Evolutionary conservation across 2,329 filamentous ascomycete species (phyloP).

Genomic region (Didymella pomorum): DNA sequence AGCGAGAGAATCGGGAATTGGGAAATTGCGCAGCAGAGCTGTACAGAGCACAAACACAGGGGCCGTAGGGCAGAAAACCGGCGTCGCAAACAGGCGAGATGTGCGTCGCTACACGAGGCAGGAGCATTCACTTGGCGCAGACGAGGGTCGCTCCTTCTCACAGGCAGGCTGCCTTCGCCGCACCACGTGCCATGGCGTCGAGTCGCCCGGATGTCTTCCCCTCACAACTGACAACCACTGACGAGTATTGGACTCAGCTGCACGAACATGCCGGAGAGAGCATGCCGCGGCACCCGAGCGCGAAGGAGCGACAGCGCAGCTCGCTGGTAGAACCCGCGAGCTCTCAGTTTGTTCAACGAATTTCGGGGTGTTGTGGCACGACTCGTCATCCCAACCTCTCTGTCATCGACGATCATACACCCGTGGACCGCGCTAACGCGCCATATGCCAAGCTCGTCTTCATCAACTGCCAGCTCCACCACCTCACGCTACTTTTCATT

Average conservation of each 20-base stretch:
- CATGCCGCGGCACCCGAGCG: constrained; percentile 5
- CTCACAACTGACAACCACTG: not conserved
- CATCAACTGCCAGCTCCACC: constrained; percentile 18
- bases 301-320: constrained; percentile 2
- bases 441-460: constrained; percentile 15
- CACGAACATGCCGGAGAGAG: not conserved
- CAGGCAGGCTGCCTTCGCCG: constrained; percentile 1
- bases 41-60: not conserved
- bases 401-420: constrained; percentile 23
- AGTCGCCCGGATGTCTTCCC: not conserved
- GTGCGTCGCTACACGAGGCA: constrained; percentile 19
- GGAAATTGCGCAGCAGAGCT: constrained; percentile 1
- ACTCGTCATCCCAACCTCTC: constrained; percentile 17
- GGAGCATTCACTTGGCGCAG: constrained; percentile 10
- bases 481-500: constrained; percentile 14
- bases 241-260: not conserved
- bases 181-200: constrained; percentile 4
- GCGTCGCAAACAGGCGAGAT: constrained; percentile 12
- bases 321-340: constrained; percentile 5
- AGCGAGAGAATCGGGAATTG: constrained; percentile 9
- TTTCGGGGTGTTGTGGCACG: constrained; percentile 9
- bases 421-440: constrained; percentile 9
- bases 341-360: constrained; percentile 9
- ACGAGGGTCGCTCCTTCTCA: too few species aligned
- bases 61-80: constrained; percentile 5